A percentile compares a stretch with the other conserved stretches of the same genome.
These are phyloP conservation scores for Cyclotella kingstonii DNA, from an alignment of 108 stramenopile genomes.

Conservation along the genomic window DNA sequence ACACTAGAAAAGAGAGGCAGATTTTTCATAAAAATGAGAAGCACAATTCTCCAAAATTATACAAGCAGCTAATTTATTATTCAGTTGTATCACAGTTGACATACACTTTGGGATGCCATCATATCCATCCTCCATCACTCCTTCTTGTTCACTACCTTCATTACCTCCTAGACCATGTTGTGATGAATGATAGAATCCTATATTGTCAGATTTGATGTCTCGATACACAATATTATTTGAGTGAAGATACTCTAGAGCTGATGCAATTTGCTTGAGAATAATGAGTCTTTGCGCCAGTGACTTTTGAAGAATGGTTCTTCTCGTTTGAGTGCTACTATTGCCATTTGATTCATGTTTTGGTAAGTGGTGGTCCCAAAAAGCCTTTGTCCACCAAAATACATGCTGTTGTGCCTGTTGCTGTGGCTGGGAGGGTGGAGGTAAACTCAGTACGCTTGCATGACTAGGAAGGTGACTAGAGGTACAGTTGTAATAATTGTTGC, in stretches of 20 bases:
- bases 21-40: too few relatives aligned
- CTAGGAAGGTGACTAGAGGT: neutral
- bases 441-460: too few relatives aligned
- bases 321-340: too few relatives aligned
- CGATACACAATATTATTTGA: conserved; percentile 61
- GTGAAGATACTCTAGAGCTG: conserved; percentile 68
- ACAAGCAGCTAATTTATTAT: too few relatives aligned
- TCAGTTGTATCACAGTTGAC: neutral
- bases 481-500: neutral
- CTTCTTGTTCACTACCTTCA: neutral
- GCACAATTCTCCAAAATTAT: too few relatives aligned
- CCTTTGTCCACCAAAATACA: neutral
- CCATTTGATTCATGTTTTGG: too few relatives aligned
- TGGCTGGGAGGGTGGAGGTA: neutral
- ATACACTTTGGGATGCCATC: conserved; percentile 30
- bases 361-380: neutral
- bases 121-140: neutral
- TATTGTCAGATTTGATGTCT: conserved; percentile 69
- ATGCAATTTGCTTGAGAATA: conserved; percentile 48
- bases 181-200: conserved; percentile 42
- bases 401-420: neutral
- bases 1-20: conserved; percentile 15
- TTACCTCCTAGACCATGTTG: neutral
- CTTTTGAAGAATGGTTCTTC: neutral
- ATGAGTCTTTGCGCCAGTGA: conserved; percentile 23